These are phyloP conservation scores for Ilex aquifolium DNA, from an alignment of 257 asterid genomes.

Conservation along the genomic window DNA sequence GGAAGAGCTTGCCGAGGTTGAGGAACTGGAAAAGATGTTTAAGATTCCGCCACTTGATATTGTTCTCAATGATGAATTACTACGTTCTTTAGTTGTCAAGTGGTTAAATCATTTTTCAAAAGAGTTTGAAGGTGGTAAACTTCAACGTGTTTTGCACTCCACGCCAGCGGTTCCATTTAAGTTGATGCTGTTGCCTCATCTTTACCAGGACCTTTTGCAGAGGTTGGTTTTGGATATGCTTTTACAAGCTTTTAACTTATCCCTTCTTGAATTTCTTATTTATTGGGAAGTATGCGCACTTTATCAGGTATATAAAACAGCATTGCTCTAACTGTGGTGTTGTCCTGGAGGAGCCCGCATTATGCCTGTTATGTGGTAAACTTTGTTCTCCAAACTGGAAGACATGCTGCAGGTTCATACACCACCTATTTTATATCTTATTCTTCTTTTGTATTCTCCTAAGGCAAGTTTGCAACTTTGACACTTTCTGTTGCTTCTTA, in stretches of 20 bases:
- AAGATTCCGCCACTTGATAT: constrained; percentile 61
- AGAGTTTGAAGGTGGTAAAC: constrained; percentile 35
- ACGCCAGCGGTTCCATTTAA: constrained; percentile 79
- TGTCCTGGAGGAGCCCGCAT: constrained; percentile 72
- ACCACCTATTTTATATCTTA: constrained; percentile 5
- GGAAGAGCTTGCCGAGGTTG: constrained; percentile 66
- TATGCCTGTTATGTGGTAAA: constrained; percentile 89
- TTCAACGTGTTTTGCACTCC: constrained; percentile 39
- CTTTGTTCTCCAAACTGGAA: constrained; percentile 90
- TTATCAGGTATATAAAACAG: constrained; percentile 73
- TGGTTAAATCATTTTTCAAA: constrained; percentile 63
- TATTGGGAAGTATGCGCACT: constrained; percentile 16
- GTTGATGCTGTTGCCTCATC: constrained; percentile 73
- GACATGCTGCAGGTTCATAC: constrained; percentile 79
- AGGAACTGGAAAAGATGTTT: constrained; percentile 66
- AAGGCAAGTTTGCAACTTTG: constrained; percentile 3
- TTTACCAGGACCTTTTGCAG: constrained; percentile 88
- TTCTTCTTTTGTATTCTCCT: background rate
- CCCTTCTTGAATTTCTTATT: constrained; percentile 8
- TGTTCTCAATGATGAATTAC: constrained; percentile 44
- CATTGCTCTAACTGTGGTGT: constrained; percentile 70
- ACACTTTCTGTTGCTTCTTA: constrained; percentile 18
- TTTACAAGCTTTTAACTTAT: constrained; percentile 5
- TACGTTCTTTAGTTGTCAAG: constrained; percentile 44
- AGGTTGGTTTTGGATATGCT: constrained; percentile 42